Base-by-base conservation (phyloP, 805 yeast species). In the Wilhelminamyces savonicus region DNA sequence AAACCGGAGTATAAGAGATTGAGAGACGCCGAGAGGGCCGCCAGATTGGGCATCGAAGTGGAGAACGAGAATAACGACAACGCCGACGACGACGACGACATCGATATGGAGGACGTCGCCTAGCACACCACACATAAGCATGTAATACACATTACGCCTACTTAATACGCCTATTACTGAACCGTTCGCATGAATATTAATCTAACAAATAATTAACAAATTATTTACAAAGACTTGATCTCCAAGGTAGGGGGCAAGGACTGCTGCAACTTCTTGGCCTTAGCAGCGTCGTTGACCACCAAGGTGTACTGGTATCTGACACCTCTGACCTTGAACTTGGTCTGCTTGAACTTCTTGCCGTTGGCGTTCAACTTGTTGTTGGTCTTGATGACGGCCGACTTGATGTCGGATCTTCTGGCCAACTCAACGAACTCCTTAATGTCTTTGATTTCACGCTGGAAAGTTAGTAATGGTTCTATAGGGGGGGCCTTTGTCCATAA, bases 321-420 rank as follows among this genome's bases (percentile, higher is more conserved):
- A 69, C 97, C 96, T 79, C 97, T 87, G 61, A 92, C 85, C 84
- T 92, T 92, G 88, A 92, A 92, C 74, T 92, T 92, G 75, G 96
- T 87, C 73, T 83, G 92, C 73, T 82, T 82, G 79, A 75, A 74
- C 51, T 73, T 71, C 76, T 82, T 82, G 68, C 92, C 94, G 66
- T 71, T 71, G 52, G 82, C 74, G 74, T 78, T 79, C 59, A 80
- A 54, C 71, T 82, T 80, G 64, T 75, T 68, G 86, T 86, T 86
- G 74, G 81, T 78, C 82, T 92, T 92, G 77, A 92, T 83, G 64
- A 88, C 79, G 56, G 95, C 96, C 46, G 82, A 69, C 71, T 77
- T 77, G 63, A 92, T 86, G 78, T 88, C 97, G 59, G 87, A 77
- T 78, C 97, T 81, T 78, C 87, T 82, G 65, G 92, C 86, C 68